These are phyloP conservation scores for Picea mariana DNA, from an alignment of 83 land plant genomes.

Conservation along the genomic window DNA sequence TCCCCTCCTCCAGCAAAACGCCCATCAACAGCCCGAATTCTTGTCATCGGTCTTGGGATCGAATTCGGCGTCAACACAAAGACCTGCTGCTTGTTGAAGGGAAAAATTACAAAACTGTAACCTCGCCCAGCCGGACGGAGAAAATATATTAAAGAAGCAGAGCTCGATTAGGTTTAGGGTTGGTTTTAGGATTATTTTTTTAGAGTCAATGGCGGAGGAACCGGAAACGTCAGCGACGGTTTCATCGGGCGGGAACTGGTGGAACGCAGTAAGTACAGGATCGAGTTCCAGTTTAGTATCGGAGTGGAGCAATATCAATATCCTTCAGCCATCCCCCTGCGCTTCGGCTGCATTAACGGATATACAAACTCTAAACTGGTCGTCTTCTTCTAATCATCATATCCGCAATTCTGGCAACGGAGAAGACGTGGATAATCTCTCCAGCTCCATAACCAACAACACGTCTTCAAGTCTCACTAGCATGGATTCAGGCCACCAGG, in stretches of 20 bases:
- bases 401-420: neutral
- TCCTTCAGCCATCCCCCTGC: neutral
- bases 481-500: neutral
- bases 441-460: neutral
- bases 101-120: neutral
- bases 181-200: neutral
- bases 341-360: neutral
- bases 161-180: neutral
- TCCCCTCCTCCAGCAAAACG: neutral
- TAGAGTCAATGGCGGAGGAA: neutral
- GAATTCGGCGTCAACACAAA: neutral
- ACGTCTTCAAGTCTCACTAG: neutral
- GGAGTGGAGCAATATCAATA: neutral
- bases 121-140: neutral
- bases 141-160: neutral
- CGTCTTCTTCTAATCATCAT: neutral
- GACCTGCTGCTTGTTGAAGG: neutral
- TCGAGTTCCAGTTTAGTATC: neutral
- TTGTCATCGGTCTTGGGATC: neutral
- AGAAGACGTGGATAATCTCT: neutral
- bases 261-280: constrained; percentile 8
- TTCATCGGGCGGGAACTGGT: constrained; percentile 1
- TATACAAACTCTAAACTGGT: neutral
- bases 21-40: neutral
- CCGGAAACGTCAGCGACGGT: neutral